phyloP scores from a whole-genome alignment of 1,139 yeast species.

The Geotrichum candidum region DNA sequence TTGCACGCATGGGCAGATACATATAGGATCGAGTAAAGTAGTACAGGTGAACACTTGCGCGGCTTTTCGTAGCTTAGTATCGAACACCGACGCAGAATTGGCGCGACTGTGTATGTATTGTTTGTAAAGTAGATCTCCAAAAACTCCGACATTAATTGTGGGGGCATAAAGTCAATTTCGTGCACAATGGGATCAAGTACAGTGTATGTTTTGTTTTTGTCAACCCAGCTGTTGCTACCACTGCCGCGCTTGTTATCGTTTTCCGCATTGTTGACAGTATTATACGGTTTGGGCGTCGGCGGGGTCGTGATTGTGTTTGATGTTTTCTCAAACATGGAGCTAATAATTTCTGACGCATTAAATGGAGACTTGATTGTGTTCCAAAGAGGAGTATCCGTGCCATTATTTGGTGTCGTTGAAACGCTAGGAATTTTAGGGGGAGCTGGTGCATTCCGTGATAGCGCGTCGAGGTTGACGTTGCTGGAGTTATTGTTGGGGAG shows the following conservation, averaged over 20 bases:
- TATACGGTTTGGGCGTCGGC: not conserved
- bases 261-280: not conserved
- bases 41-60: conserved; percentile 33
- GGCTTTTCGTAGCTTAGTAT: conserved; percentile 23
- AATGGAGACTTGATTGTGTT: conserved; percentile 9
- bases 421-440: not conserved
- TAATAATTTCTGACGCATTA: conserved; percentile 5
- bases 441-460: not conserved
- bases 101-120: conserved; percentile 24
- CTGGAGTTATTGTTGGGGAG: not conserved
- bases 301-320: not conserved
- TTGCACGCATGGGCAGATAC: conserved; percentile 38
- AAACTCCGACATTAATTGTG: conserved; percentile 15
- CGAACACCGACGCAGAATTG: conserved; percentile 22
- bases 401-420: not conserved
- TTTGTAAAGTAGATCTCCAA: conserved; percentile 25
- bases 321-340: conserved; percentile 7
- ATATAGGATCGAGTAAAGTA: conserved; percentile 35
- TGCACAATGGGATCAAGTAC: conserved; percentile 27
- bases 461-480: not conserved
- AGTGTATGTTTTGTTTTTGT: conserved; percentile 26
- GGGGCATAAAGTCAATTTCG: conserved; percentile 17
- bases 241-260: conserved; percentile 1
- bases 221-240: not conserved
- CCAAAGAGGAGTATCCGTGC: conserved; percentile 11